phyloP scores from a whole-genome alignment of 1,284 basidiomycete genomes.

The Austropuccinia psidii region DNA sequence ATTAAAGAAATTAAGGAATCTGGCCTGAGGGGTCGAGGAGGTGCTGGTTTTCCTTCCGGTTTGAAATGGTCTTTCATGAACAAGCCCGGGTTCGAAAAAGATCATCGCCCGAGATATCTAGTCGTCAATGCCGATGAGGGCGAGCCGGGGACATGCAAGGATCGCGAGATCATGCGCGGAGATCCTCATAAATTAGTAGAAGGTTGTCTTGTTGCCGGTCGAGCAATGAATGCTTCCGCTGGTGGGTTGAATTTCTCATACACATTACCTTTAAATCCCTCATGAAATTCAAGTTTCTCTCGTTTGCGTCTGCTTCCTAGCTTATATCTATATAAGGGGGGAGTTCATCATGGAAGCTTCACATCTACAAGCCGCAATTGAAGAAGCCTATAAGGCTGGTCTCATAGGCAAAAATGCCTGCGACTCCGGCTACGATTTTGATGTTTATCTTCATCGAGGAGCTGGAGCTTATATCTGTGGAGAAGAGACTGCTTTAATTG shows the following conservation, averaged over 20 bases:
- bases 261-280: too few species aligned
- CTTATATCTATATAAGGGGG: constrained; percentile 98
- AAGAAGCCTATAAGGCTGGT: constrained; percentile 88
- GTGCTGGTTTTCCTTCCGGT: constrained; percentile 93
- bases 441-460: constrained; percentile 93
- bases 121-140: constrained; percentile 99
- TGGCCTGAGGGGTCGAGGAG: constrained; percentile 88
- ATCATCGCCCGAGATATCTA: constrained; percentile 83
- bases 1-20: constrained; percentile 94
- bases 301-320: constrained; percentile 46
- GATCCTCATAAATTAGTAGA: constrained; percentile 98
- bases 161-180: constrained; percentile 93
- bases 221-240: constrained; percentile 92
- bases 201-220: constrained; percentile 94
- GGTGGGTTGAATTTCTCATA: constrained; percentile 45
- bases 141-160: constrained; percentile 98
- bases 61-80: constrained; percentile 98
- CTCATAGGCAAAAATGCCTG: constrained; percentile 87
- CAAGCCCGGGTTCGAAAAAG: constrained; percentile 96
- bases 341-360: constrained; percentile 94
- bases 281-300: not conserved
- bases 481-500: constrained; percentile 96
- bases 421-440: constrained; percentile 84
- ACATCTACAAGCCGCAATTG: constrained; percentile 87
- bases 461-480: constrained; percentile 98